Percentiles rank a stretch among this genome's conserved stretches.
Evolutionary conservation across 2,329 filamentous ascomycete genomes (phyloP).

Genomic region (Aspergillus intermedius): DNA sequence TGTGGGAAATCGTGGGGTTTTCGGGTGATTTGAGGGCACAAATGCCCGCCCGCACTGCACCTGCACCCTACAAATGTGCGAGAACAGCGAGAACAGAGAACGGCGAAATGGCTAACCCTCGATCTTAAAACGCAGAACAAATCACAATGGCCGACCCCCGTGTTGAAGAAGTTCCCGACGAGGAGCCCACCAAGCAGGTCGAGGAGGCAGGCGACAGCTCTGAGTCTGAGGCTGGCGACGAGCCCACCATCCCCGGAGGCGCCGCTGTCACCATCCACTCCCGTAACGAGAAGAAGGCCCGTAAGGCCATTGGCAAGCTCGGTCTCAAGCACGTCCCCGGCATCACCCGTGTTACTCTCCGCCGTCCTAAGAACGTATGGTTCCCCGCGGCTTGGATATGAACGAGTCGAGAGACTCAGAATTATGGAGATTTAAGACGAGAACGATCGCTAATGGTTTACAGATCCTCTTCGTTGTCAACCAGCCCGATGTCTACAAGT

Average conservation of each 20-base stretch:
- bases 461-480: constrained; percentile 99
- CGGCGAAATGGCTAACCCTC: no score
- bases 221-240: constrained; percentile 48
- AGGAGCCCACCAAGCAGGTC: constrained; percentile 76
- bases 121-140: not conserved
- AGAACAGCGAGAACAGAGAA: not conserved
- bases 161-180: constrained; percentile 91
- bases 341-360: constrained; percentile 96
- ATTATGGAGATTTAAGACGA: not conserved
- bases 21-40: constrained; percentile 1
- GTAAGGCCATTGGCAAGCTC: constrained; percentile 98
- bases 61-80: constrained; percentile 2
- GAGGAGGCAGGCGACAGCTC: constrained; percentile 57
- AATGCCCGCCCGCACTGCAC: constrained; percentile 9
- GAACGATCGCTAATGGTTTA: constrained; percentile 12
- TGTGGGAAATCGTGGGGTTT: constrained; percentile 18
- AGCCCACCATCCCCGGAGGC: constrained; percentile 69
- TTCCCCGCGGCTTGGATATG: not conserved
- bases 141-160: constrained; percentile 83
- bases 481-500: constrained; percentile 99
- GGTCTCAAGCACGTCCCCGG: constrained; percentile 92
- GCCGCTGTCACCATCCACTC: constrained; percentile 89
- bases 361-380: constrained; percentile 98
- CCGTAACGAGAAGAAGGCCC: constrained; percentile 99
- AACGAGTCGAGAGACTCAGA: not conserved